Base-by-base conservation (phyloP, 805 yeast species). In the Maudiozyma bulderi region DNA sequence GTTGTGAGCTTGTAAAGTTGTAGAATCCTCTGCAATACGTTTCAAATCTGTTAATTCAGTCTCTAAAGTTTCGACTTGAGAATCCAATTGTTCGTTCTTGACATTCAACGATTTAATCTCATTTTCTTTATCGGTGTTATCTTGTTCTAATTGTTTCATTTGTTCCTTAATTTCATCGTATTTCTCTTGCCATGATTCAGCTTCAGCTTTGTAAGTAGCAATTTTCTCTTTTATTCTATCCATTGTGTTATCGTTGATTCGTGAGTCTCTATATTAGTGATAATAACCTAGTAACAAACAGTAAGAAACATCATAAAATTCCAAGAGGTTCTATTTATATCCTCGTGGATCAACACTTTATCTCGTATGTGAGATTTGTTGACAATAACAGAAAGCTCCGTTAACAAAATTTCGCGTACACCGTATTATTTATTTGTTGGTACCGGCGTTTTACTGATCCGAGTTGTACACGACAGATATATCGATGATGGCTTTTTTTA, bases 111-210 rank as follows among this genome's bases (percentile, higher is more conserved):
- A 77, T 66, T 88, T 89, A 69, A 93, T 88, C 69, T 87, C 93
- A 75, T 93, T 91, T 69, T 93, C 99, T 74, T 90, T 90, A 58
- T 87, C 91, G 58, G 86, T 75, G 66, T 79, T 78, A 65, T 88
- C 95, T 73, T 91, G 97, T 71, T 91, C 98, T 69, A 91, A 77
- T 65, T 77, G 84, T 77, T 90, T 93, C 73, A 86, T 81, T 68
- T 82, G 82, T 55, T 76, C 81, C 53, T 81, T 72, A 62, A 86
- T 78, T 62, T 86, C 96, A 65, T 93, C 99, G 53, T 93, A 83
- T 76, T 89, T 87, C 69, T 88, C 96, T 75, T 91, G 96, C 88
- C 99, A 95, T 61, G 84, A 76, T 75, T 93, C 99, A 58, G 96
- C 91, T 68, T 93, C 98, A 62, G 86, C 76, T 73, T 91, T 90